phyloP scores from a whole-genome alignment of 495 filamentous ascomycete genomes.

The Extremus antarcticus region DNA sequence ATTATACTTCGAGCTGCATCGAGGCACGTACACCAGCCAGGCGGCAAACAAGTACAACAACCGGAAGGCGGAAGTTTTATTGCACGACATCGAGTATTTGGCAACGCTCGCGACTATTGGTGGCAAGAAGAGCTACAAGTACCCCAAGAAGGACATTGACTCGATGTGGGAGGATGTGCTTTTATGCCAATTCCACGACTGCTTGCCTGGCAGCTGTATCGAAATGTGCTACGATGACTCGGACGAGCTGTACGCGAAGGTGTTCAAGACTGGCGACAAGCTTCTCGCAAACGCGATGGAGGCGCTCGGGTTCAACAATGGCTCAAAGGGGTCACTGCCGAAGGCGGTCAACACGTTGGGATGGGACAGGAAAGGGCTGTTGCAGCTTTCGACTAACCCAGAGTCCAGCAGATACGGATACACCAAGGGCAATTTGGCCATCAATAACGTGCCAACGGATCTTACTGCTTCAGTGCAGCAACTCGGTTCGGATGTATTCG shows the following conservation, averaged over 20 bases:
- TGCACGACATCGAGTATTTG: conserved; percentile 81
- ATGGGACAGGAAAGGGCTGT: conserved; percentile 33
- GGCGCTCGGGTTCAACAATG: conserved; percentile 49
- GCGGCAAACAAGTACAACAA: conserved; percentile 96
- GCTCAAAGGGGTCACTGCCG: conserved; percentile 33
- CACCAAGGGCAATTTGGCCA: conserved; percentile 46
- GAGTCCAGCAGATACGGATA: conserved; percentile 57
- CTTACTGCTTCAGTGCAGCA: conserved; percentile 51
- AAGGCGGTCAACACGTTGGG: conserved; percentile 26
- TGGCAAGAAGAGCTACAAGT: conserved; percentile 49
- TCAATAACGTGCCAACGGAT: conserved; percentile 32
- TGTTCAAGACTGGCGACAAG: conserved; percentile 66
- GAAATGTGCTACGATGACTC: conserved; percentile 97
- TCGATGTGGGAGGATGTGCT: conserved; percentile 82
- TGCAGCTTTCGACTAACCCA: not conserved
- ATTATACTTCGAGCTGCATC: conserved; percentile 93
- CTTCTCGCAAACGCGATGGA: conserved; percentile 58
- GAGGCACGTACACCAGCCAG: conserved; percentile 94
- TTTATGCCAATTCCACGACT: conserved; percentile 95
- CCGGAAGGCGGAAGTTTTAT: conserved; percentile 67
- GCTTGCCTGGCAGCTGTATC: conserved; percentile 86
- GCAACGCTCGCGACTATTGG: conserved; percentile 74
- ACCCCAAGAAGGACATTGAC: conserved; percentile 85
- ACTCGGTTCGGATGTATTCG: conserved; percentile 56
- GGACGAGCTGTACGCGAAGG: conserved; percentile 66